Percentiles rank a stretch among this genome's conserved stretches.
Evolutionary conservation across 208 protist genomes (phyloP).

Genomic region (Leishmania turanica): DNA sequence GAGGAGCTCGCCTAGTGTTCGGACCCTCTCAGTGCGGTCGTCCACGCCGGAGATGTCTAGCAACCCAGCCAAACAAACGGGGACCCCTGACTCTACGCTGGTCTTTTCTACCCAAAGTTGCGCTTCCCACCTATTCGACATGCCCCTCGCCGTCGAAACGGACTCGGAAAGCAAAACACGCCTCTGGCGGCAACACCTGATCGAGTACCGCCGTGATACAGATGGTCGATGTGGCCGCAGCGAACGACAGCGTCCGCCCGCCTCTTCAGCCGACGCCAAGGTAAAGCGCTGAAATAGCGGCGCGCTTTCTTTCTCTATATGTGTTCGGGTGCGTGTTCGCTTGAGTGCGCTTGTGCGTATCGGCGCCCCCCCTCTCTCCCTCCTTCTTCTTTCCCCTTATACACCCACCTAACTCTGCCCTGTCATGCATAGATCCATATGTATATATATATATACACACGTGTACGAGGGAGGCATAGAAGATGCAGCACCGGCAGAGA

Average conservation of each 20-base stretch:
- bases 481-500: background rate
- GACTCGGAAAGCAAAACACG: constrained; percentile 25
- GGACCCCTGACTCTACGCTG: background rate
- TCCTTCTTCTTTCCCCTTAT: no score
- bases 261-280: background rate
- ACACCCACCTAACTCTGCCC: background rate
- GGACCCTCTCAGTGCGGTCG: constrained; percentile 16
- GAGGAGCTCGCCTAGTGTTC: background rate
- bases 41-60: constrained; percentile 23
- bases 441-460: background rate
- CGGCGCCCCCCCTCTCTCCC: background rate
- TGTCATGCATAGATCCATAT: background rate
- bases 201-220: constrained; percentile 18
- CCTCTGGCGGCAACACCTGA: constrained; percentile 23
- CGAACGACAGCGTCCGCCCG: background rate
- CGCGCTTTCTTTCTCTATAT: background rate
- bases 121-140: background rate
- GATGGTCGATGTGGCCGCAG: background rate
- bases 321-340: background rate
- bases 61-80: constrained; percentile 2
- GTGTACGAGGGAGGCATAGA: background rate
- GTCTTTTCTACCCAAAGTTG: background rate
- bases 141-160: background rate
- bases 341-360: background rate
- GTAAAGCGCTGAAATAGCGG: background rate